Percentiles rank a stretch among this genome's conserved stretches.
Conservation (phyloP, 2,329 filamentous ascomycete species). For the Curvularia eragrostidis region DNA sequence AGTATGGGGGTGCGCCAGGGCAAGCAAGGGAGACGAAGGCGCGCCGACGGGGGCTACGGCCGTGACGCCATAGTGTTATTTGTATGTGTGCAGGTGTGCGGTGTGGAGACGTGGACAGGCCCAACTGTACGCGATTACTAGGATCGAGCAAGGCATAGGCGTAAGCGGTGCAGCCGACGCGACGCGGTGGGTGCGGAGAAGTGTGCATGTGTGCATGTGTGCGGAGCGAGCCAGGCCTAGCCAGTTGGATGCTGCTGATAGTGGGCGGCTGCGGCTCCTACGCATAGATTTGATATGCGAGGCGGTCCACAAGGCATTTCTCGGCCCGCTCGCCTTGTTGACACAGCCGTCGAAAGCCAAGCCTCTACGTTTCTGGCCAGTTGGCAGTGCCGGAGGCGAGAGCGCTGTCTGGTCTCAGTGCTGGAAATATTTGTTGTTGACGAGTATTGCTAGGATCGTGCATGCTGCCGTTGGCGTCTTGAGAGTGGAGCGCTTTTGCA, state of each 20-base stretch:
- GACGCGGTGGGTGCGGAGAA: too few relatives aligned
- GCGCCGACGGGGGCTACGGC: not conserved
- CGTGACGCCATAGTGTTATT: not conserved
- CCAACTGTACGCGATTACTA: not conserved
- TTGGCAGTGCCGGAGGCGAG: not conserved
- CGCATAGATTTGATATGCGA: not conserved
- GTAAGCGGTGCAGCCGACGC: not conserved
- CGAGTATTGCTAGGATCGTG: not conserved
- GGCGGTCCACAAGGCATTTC: not conserved
- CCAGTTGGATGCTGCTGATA: not conserved
- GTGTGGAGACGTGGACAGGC: too few relatives aligned
- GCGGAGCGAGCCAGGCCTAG: not conserved
- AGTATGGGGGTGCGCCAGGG: not conserved
- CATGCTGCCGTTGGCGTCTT: not conserved
- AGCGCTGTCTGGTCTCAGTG: not conserved
- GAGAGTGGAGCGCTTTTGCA: not conserved
- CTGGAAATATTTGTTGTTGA: not conserved
- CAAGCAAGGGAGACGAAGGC: not conserved
- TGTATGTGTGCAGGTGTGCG: not conserved
- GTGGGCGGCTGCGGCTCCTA: too few relatives aligned
- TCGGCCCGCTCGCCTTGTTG: not conserved
- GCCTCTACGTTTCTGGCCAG: not conserved
- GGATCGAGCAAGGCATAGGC: not conserved
- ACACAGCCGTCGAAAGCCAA: not conserved
- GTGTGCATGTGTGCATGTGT: not conserved